Base-by-base conservation (phyloP, 2,329 filamentous ascomycete genomes). In the Diaporthe ilicicola region DNA sequence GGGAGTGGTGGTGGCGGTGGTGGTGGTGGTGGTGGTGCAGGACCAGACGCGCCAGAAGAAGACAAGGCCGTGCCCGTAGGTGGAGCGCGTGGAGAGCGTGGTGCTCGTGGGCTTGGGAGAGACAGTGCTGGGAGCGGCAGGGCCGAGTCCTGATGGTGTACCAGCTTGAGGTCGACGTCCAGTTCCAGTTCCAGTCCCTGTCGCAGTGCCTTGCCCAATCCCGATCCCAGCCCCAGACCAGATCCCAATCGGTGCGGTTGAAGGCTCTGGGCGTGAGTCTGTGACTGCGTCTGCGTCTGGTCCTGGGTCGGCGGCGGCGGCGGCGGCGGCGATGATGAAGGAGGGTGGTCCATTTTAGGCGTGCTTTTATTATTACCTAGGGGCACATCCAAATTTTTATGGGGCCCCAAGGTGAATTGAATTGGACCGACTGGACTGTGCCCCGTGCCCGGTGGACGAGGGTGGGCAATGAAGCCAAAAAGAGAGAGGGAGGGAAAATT, bases 281-380 rank as follows among this genome's bases (percentile, higher is more conserved):
- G 66, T 8, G 32, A 8, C 12, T 39, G 51, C 17, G 55, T 39
- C 34, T 61, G 37, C 32, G 19, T 15, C n/a, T 59, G 54, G 19
- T 22, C 13, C 17, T 39, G 56, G 6, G 48, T 39, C 46, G 64
- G 54, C 51, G 93, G 96, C 27, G 94, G 94, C 51, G 97, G 97
- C 76, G 91, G 97, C n/a, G 87, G 88, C 53, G 92, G 93, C 66
- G 84, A 89, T 42, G 82, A 88, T 56, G 65, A 56, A 67, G 65
- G 65, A 67, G 65, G 51, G 65, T 70, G 46, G 50, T 59, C 69
- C 62, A 51, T 42, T 67, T 65, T 46, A 48, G 62, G 69, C 24
- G 53, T 70, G 69, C 44, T 67, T 61, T 70, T 70, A 70, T 65
- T 70, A 70, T 67, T 67, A 67, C 48, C 42, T 56, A 70, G 69